phyloP scores from a whole-genome alignment of 139 green algal genomes.

The Volvox africanus region DNA sequence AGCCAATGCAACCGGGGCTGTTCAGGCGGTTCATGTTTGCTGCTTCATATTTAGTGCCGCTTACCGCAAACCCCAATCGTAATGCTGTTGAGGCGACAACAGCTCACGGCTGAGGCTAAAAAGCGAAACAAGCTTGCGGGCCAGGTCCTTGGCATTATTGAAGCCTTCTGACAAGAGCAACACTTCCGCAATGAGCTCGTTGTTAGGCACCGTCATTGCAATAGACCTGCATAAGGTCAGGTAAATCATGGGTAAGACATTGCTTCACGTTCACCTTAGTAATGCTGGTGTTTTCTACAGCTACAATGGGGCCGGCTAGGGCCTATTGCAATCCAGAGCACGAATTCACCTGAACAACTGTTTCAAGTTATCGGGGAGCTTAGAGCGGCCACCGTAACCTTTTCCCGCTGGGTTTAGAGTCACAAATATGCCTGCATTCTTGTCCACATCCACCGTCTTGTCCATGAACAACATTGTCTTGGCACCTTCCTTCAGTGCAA shows the following conservation, averaged over 20 bases:
- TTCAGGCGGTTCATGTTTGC: no score
- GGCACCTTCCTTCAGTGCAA: conserved; percentile 72
- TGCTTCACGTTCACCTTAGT: no score
- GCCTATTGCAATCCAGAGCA: no score
- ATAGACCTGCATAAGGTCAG: no score
- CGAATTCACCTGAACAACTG: conserved; percentile 79
- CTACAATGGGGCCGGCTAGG: no score
- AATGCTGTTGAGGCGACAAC: conserved; percentile 83
- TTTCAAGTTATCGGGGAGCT: conserved; percentile 92
- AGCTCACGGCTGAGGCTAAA: conserved; percentile 79
- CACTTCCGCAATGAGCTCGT: conserved; percentile 86
- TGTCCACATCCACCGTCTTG: conserved; percentile 74
- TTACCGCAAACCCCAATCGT: conserved; percentile 86
- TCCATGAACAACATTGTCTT: conserved; percentile 77
- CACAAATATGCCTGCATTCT: conserved; percentile 87
- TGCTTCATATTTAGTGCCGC: no score
- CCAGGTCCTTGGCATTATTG: conserved; percentile 64
- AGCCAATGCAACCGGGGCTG: no score
- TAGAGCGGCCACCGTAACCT: conserved; percentile 85
- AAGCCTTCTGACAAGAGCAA: conserved; percentile 84
- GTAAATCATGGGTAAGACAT: no score
- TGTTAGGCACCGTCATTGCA: conserved; percentile 84
- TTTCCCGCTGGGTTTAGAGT: conserved; percentile 90
- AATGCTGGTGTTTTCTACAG: no score
- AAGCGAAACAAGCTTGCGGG: conserved; percentile 75